Conservation (phyloP, 768 basidiomycete species). For the Suillus occidentalis region DNA sequence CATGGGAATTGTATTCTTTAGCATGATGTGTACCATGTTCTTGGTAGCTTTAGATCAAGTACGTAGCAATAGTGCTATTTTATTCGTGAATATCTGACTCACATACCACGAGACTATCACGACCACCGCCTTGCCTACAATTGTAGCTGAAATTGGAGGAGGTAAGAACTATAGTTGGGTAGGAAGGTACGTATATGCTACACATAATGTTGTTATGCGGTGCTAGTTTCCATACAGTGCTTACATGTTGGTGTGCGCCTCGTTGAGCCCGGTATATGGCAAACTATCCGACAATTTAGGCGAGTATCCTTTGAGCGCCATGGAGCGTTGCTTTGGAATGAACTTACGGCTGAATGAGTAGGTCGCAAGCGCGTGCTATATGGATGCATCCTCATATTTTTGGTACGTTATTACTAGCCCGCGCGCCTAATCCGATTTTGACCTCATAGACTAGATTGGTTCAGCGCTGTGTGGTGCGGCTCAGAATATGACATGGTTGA, state of each 20-base stretch:
- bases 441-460: conserved; percentile 25
- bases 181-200: conserved; percentile 34
- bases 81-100: background rate
- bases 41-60: conserved; percentile 51
- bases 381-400: conserved; percentile 36
- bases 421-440: background rate
- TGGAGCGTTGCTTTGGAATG: conserved; percentile 1
- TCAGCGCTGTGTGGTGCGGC: conserved; percentile 45
- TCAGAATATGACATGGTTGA: conserved; percentile 43
- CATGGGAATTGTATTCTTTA: conserved; percentile 42
- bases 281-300: conserved; percentile 45
- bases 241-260: conserved; percentile 46
- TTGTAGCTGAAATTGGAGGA: conserved; percentile 44
- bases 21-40: conserved; percentile 44
- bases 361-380: conserved; percentile 41
- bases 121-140: conserved; percentile 51
- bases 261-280: conserved; percentile 48
- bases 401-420: conserved; percentile 22
- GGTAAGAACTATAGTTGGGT: conserved; percentile 51
- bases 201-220: background rate
- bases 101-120: conserved; percentile 38
- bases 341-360: conserved; percentile 2
- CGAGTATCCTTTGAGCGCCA: conserved; percentile 7
- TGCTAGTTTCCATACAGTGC: conserved; percentile 30
- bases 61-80: conserved; percentile 2